Evolutionary conservation across 768 basidiomycete genomes (phyloP).

Genomic region (Russula virescens): DNA sequence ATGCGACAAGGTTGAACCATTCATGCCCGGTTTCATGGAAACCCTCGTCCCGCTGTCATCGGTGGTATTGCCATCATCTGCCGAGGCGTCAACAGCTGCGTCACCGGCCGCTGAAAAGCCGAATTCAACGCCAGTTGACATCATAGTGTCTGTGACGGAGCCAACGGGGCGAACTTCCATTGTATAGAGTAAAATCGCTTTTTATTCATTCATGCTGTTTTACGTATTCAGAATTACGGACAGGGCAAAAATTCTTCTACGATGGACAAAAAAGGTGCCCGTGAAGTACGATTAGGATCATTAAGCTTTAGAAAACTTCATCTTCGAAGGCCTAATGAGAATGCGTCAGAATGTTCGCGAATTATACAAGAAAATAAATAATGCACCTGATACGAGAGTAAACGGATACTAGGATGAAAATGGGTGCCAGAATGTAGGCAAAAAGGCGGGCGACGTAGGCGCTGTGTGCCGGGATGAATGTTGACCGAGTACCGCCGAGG

Average conservation of each 20-base stretch:
- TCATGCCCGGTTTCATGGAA: constrained; percentile 84
- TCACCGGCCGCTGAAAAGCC: neutral
- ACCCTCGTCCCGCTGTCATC: constrained; percentile 53
- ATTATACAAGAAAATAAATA: neutral
- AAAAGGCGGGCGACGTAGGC: constrained; percentile 28
- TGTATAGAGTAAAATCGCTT: neutral
- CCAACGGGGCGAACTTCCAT: neutral
- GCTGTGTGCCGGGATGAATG: constrained; percentile 45
- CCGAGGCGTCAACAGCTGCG: neutral
- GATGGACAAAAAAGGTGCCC: too few species aligned
- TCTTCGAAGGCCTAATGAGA: constrained; percentile 16
- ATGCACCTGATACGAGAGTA: constrained; percentile 27
- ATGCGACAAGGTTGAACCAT: constrained; percentile 80
- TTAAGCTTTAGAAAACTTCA: constrained; percentile 10
- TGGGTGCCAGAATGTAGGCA: constrained; percentile 26
- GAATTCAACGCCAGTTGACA: neutral
- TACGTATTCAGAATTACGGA: neutral
- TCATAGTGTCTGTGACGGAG: neutral
- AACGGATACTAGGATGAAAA: constrained; percentile 31
- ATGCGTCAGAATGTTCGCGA: neutral
- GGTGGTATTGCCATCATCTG: constrained; percentile 18
- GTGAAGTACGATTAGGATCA: too few species aligned
- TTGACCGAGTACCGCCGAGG: constrained; percentile 67
- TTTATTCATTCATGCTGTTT: neutral
- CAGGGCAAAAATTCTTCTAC: too few species aligned